phyloP scores from a whole-genome alignment of 2,329 filamentous ascomycete genomes.

The Arthrinium phaeospermum region DNA sequence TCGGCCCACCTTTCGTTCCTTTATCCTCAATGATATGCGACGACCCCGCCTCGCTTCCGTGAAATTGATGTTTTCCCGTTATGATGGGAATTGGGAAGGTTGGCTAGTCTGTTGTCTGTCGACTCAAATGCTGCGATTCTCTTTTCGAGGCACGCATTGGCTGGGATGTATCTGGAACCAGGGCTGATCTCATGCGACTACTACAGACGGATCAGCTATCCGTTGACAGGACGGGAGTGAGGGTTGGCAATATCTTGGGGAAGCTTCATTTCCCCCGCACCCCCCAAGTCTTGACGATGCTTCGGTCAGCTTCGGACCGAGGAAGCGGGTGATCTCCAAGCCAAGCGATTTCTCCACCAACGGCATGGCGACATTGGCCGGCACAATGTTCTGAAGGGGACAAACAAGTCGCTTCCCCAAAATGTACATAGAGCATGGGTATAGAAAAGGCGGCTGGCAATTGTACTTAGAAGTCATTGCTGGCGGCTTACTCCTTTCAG shows the following conservation, averaged over 20 bases:
- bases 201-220: not conserved
- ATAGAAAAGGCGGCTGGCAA: not conserved
- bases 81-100: not conserved
- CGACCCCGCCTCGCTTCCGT: not conserved
- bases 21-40: not conserved
- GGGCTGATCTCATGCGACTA: not conserved
- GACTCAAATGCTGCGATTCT: not conserved
- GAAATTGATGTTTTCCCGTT: not conserved
- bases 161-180: not conserved
- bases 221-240: not conserved
- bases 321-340: not conserved
- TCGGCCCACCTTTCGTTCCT: not conserved
- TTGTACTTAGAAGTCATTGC: not conserved
- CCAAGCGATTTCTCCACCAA: conserved; percentile 25
- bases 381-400: not conserved
- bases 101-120: not conserved
- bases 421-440: not conserved
- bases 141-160: not conserved
- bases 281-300: not conserved
- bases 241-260: not conserved
- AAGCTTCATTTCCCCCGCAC: conserved; percentile 15
- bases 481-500: not conserved
- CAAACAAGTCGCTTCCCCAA: not conserved
- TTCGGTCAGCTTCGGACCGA: conserved; percentile 22
- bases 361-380: not conserved